Base-by-base conservation (phyloP, 805 yeast genomes). In the Kurtzmaniella fragi region DNA sequence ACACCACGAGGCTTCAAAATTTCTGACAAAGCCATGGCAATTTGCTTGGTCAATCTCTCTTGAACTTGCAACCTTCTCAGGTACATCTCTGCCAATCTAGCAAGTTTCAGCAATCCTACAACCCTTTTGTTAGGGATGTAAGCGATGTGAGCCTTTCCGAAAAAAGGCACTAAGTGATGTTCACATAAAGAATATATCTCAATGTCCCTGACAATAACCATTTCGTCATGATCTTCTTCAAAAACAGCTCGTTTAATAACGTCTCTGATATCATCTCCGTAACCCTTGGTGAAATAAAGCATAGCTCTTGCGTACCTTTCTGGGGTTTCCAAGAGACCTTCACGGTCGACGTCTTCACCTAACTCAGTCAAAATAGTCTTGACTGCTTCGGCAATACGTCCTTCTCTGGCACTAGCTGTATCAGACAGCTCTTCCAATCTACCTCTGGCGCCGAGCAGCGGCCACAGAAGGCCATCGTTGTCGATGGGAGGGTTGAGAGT, bases 151-250 rank as follows among this genome's bases (percentile, higher is more conserved):
- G 91, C 95, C 55, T 91, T 93, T 42, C 99, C 99, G 53, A 80
- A 86, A 59, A 93, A 93, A 16, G 99, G 99, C 20, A 95, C 99
- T 53, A 93, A 68, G 64, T 93, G 99, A 61, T 93, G 99, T 64
- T 93, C 99, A 64, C 99, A 93, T 39, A 93, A 70, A 3, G 96
- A 87, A 59, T 82, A 85, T 39, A 93, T 78, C 51, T 88, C 96
- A 42, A 93, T 93, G 61, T 93, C 97, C 56, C 91, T 77, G 17
- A 93, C 99, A 47, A 93, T 90, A 35, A 93, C 98, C 98, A 93
- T 93, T 58, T 93, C 99, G 60, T 93, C 98, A 58, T 93, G 99
- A 58, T 93, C 95, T 59, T 93, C 98, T 59, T 93, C 97, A 52
- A 93, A 93, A 5, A 93, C 95, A 0, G 99, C 99, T 44, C 90